Evolutionary conservation across 305 asterid genomes (phyloP).

Genomic region (Lippia alba): DNA sequence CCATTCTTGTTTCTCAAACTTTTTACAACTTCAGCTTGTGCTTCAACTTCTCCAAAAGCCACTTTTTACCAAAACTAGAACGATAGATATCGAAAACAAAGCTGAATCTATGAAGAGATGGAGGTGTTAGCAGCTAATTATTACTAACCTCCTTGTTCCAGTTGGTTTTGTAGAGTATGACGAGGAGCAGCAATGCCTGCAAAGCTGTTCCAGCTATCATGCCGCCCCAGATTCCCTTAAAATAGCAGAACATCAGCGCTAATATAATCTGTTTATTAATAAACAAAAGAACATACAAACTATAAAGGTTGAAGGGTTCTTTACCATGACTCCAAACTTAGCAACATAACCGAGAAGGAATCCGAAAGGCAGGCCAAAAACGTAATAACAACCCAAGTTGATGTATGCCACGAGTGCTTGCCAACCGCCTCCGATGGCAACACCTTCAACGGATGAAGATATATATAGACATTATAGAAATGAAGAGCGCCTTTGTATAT

Average conservation of each 20-base stretch:
- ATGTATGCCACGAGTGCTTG: constrained; percentile 57
- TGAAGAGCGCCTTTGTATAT: not conserved
- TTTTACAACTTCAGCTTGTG: too few relatives aligned
- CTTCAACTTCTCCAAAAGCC: too few relatives aligned
- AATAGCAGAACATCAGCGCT: not conserved
- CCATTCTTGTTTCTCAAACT: too few relatives aligned
- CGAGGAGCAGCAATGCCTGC: constrained; percentile 48
- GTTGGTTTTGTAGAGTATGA: constrained; percentile 46
- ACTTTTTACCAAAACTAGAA: too few relatives aligned
- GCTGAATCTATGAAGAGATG: too few relatives aligned
- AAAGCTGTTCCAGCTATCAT: constrained; percentile 57
- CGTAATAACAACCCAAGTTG: constrained; percentile 52
- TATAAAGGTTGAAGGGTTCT: not conserved
- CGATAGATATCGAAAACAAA: too few relatives aligned
- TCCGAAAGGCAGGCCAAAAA: constrained; percentile 54
- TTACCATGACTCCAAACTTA: constrained; percentile 55
- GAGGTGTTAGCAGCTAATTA: too few relatives aligned
- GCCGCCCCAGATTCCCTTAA: constrained; percentile 63
- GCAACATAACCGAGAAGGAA: constrained; percentile 51
- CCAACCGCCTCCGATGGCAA: constrained; percentile 63
- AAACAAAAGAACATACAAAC: not conserved
- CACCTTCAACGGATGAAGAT: constrained; percentile 35
- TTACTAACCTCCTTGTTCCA: constrained; percentile 56
- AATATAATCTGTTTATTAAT: not conserved
- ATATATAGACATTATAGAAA: not conserved